Conservation (phyloP, 225 moss, liverwort and hornwort species). For the Bryum argenteum region DNA sequence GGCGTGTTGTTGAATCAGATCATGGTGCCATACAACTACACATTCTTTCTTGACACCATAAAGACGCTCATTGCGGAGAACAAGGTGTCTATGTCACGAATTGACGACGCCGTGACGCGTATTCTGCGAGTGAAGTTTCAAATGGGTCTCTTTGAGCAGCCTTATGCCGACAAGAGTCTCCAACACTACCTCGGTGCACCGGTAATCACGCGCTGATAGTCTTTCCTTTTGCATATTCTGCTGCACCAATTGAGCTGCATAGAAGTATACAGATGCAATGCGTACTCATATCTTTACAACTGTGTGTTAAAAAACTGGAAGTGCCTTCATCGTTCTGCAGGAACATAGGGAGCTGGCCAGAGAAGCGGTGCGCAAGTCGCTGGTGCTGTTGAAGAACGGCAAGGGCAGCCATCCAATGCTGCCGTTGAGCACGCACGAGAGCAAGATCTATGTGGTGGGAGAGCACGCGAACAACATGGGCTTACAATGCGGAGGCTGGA, state of each 20-base stretch:
- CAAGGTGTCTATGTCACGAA: conserved; percentile 51
- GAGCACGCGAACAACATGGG: conserved; percentile 84
- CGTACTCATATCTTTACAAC: no score
- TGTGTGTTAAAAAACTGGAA: no score
- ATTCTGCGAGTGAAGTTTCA: conserved; percentile 86
- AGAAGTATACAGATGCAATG: no score
- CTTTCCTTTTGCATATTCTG: no score
- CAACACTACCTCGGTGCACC: conserved; percentile 46
- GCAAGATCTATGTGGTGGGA: conserved; percentile 72
- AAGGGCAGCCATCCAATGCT: conserved; percentile 47
- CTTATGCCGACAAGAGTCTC: conserved; percentile 46
- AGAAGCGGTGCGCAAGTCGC: conserved; percentile 81
- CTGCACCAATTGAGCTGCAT: no score
- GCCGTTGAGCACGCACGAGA: conserved; percentile 56
- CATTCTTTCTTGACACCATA: conserved; percentile 33
- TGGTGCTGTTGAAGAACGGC: conserved; percentile 88
- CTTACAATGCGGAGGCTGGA: conserved; percentile 90
- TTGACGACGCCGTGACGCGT: conserved; percentile 83
- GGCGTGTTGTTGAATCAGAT: conserved; percentile 42
- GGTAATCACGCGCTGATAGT: conserved; percentile 32
- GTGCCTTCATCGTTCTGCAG: neutral
- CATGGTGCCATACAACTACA: conserved; percentile 76
- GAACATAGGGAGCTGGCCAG: conserved; percentile 59
- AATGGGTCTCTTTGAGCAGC: conserved; percentile 81
- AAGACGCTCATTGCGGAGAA: conserved; percentile 57